A percentile compares a stretch with the other conserved stretches of the same genome.
Evolutionary conservation across 495 filamentous ascomycete species (phyloP).

Genomic region (Terfezia boudieri): DNA sequence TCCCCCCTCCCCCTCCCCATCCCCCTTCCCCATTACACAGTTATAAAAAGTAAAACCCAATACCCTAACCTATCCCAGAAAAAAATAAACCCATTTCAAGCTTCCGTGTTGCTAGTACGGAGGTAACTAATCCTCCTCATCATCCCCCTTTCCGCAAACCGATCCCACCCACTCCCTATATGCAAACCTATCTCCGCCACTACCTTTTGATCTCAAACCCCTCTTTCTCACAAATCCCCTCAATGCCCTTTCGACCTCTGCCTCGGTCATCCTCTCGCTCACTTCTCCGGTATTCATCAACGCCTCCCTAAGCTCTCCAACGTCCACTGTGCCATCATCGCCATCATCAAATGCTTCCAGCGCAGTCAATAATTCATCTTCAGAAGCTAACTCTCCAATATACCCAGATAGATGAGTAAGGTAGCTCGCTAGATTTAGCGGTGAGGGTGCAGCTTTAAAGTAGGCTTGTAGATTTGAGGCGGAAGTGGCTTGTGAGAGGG

Average conservation of each 20-base stretch:
- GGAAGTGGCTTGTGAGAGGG: constrained; percentile 18
- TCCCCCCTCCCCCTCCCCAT: too few species aligned
- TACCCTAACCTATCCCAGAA: too few species aligned
- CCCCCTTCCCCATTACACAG: too few species aligned
- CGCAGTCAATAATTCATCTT: constrained; percentile 57
- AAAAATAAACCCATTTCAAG: too few species aligned
- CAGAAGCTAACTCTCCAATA: constrained; percentile 47
- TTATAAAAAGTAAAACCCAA: too few species aligned
- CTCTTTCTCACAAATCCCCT: constrained; percentile 62
- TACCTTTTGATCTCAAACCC: constrained; percentile 33
- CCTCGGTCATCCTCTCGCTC: constrained; percentile 35
- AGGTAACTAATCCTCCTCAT: constrained; percentile 14
- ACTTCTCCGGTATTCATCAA: constrained; percentile 56
- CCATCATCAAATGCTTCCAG: constrained; percentile 91
- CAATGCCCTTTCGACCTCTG: constrained; percentile 65
- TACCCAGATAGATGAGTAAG: constrained; percentile 52
- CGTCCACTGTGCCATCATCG: constrained; percentile 78
- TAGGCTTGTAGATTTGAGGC: constrained; percentile 6
- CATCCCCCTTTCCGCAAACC: constrained; percentile 28
- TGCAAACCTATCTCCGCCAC: constrained; percentile 50
- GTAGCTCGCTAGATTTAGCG: constrained; percentile 63
- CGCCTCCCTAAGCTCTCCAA: constrained; percentile 60
- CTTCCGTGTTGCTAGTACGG: too few species aligned
- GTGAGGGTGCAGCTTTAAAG: constrained; percentile 32
- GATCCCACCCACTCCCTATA: constrained; percentile 55